Percentiles rank a stretch among this genome's conserved stretches.
Evolutionary conservation across 2,329 filamentous ascomycete genomes (phyloP).

Genomic region (Xylaria sp.): DNA sequence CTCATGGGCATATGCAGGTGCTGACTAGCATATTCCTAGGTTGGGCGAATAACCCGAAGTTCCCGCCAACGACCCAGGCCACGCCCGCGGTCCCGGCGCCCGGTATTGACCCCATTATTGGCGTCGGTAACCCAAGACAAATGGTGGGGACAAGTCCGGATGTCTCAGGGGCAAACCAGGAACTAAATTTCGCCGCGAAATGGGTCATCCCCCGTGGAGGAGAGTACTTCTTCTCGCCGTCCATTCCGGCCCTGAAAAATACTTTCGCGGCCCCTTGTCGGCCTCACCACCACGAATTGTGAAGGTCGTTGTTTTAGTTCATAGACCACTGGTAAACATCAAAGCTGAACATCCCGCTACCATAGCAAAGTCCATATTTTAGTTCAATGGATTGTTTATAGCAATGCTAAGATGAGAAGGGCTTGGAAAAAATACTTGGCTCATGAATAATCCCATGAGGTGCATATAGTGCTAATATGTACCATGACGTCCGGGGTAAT

Average conservation of each 20-base stretch:
- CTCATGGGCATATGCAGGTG: conserved; percentile 21
- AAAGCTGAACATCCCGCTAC: not conserved
- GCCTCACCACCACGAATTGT: conserved; percentile 9
- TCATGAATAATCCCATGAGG: too few relatives aligned
- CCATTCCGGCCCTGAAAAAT: conserved; percentile 49
- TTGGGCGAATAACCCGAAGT: conserved; percentile 37
- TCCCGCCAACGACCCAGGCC: conserved; percentile 26
- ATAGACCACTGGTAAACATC: not conserved
- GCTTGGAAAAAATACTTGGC: too few relatives aligned
- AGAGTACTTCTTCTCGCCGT: conserved; percentile 61
- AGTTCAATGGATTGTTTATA: not conserved
- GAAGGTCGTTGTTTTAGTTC: not conserved
- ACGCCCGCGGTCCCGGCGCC: conserved; percentile 20
- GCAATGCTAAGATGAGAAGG: not conserved
- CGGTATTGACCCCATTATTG: conserved; percentile 40
- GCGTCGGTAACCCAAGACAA: conserved; percentile 38
- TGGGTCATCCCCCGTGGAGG: conserved; percentile 58
- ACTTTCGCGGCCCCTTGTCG: conserved; percentile 31
- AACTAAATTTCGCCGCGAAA: conserved; percentile 42
- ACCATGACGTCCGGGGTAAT: too few relatives aligned
- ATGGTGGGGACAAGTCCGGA: conserved; percentile 45
- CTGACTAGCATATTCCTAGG: conserved; percentile 46
- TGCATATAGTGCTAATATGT: too few relatives aligned
- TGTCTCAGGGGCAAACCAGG: conserved; percentile 35
- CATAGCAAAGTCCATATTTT: not conserved